Evolutionary conservation across 306 rosid genomes (phyloP), one percentile per base, ranked within the genome.

Genomic region (Ceratonia siliqua): DNA sequence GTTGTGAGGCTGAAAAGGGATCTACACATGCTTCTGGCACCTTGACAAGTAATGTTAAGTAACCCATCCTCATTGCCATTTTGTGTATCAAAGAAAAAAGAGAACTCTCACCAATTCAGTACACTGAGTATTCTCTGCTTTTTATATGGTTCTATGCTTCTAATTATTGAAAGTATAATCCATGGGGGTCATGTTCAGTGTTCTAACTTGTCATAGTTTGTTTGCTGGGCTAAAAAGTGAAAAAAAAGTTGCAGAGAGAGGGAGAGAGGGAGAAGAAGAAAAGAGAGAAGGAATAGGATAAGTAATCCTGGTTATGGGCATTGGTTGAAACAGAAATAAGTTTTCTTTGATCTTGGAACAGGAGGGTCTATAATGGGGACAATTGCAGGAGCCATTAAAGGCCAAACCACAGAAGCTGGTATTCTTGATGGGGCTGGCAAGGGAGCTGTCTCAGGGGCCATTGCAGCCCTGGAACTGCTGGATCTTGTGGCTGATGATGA

Each of bases 391-490:
- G 87, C 72, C 12, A 80, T 84, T 53, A 77, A 63, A 53, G 85
- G 85, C 0, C 87, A 84, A 0, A 80, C 81, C 3, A 62, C 83
- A 62, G 82, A 84, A 77, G 33, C 38, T 45, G 87, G 87, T 28
- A 68, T 84, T 63, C 78, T 81, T 80, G 87, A 84, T 77, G 87
- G 87, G 4, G 87, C 87, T 46, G 63, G 83, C 5, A 84, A 78
- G 64, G 88, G 88, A 84, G 88, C 88, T 17, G 61, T 84, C 5
- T 53, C 73, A 38, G 88, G 88, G 27, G 85, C 88, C 45, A 84
- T 84, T 81, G 88, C 88, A 9, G 82, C 83, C 50, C 30, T 84
- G 1, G 73, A 73, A 74, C 46, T 81, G 68, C 15, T 62, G 7
- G 72, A 75, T 68, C 63, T 62, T 61, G n/a, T 5, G 11, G 52